These are phyloP conservation scores for Trichoderma sp. DNA, from an alignment of 2,329 filamentous ascomycete genomes.

Conservation along the genomic window DNA sequence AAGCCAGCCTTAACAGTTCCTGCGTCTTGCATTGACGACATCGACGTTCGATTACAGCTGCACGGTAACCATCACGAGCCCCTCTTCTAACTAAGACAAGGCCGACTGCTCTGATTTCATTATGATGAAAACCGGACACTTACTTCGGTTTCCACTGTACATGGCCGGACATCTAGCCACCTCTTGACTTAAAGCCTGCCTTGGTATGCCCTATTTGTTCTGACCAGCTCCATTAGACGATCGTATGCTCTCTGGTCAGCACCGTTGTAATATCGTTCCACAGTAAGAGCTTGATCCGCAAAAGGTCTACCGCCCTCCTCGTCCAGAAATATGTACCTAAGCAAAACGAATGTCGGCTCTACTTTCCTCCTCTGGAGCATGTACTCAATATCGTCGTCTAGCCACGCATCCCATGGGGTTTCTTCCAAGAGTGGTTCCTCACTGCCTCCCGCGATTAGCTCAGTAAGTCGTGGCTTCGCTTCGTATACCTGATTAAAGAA, in stretches of 20 bases:
- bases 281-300: background rate
- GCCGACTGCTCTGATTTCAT: too few species aligned
- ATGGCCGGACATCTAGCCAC: too few species aligned
- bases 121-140: too few species aligned
- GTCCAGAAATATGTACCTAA: background rate
- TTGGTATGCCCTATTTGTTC: background rate
- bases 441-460: background rate
- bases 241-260: background rate
- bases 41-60: too few species aligned
- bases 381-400: background rate
- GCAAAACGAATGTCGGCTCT: background rate
- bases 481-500: background rate
- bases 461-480: background rate
- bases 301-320: background rate
- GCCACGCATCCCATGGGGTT: rapidly evolving
- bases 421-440: background rate
- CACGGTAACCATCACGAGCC: too few species aligned
- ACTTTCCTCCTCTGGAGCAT: background rate
- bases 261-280: background rate
- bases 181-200: background rate
- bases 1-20: too few species aligned
- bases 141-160: too few species aligned
- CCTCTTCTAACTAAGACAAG: too few species aligned
- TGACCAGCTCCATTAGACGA: background rate
- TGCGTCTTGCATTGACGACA: too few species aligned